A percentile compares a stretch with the other conserved stretches of the same genome.
These are phyloP conservation scores for Colletotrichum orchidophilum DNA, from an alignment of 2,329 filamentous ascomycete genomes.

Conservation along the genomic window DNA sequence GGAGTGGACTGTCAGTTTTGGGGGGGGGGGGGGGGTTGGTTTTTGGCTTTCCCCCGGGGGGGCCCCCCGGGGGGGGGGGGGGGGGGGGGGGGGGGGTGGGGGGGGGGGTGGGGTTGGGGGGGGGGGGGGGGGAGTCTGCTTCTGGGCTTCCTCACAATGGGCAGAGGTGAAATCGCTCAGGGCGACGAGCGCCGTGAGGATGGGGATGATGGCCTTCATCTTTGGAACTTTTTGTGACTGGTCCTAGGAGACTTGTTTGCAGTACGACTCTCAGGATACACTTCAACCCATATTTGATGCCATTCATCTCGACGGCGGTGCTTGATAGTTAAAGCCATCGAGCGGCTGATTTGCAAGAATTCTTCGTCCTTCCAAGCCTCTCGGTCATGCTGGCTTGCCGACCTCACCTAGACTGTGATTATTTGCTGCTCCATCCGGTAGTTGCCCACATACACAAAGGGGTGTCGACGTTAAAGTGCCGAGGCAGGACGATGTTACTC, in stretches of 20 bases:
- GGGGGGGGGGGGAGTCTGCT: not conserved
- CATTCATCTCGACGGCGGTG: not conserved
- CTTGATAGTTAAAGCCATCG: not conserved
- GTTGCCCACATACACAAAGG: not conserved
- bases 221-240: not conserved
- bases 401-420: not conserved
- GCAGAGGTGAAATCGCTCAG: slow-evolving; percentile 4
- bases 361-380: too few species aligned
- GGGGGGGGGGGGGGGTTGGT: not conserved
- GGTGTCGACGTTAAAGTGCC: slow-evolving; percentile 16
- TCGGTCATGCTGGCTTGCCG: too few species aligned
- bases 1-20: not conserved
- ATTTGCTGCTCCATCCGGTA: not conserved
- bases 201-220: slow-evolving; percentile 4
- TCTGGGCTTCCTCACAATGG: slow-evolving; percentile 12
- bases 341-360: not conserved
- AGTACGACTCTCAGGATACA: not conserved
- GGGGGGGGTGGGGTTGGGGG: too few species aligned
- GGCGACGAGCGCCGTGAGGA: slow-evolving; percentile 6
- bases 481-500: slow-evolving; percentile 1
- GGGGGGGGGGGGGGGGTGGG: not conserved
- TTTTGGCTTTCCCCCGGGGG: not conserved
- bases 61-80: too few species aligned
- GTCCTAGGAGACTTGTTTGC: not conserved
- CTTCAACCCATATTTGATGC: not conserved